phyloP scores from a whole-genome alignment of 164 flowering plant genomes.

The Magnolia sinica region DNA sequence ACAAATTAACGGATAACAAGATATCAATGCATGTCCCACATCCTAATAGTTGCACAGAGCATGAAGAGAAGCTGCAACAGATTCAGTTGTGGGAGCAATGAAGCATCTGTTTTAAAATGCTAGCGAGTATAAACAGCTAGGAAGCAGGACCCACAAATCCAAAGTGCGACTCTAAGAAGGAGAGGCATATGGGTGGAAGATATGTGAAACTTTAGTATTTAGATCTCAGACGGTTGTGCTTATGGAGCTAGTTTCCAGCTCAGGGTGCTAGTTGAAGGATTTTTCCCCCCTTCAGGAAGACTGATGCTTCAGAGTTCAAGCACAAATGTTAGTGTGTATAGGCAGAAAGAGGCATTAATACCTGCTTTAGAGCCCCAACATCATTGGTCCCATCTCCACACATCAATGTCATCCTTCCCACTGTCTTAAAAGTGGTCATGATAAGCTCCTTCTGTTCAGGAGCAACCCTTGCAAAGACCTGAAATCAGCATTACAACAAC shows the following conservation, averaged over 20 bases:
- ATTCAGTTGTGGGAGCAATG: too few species aligned
- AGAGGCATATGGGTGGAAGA: too few species aligned
- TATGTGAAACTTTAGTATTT: too few species aligned
- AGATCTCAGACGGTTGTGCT: neutral
- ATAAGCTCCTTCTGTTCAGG: conserved; percentile 97
- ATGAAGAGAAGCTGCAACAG: too few species aligned
- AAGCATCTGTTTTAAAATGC: too few species aligned
- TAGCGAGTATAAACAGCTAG: too few species aligned
- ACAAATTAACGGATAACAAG: too few species aligned
- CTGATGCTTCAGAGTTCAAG: neutral
- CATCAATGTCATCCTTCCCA: conserved; percentile 92
- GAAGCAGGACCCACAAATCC: too few species aligned
- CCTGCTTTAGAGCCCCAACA: conserved; percentile 99
- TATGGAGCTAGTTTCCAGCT: neutral
- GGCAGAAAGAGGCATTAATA: conserved; percentile 13
- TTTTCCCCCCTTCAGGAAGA: neutral
- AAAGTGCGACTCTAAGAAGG: too few species aligned
- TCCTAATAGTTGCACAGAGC: too few species aligned
- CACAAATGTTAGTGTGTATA: neutral
- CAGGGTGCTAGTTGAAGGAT: neutral
- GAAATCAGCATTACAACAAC: conserved; percentile 7
- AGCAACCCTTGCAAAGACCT: conserved; percentile 99
- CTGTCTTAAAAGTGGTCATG: conserved; percentile 81
- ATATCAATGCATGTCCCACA: too few species aligned
- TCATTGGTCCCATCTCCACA: conserved; percentile 99